phyloP scores from a whole-genome alignment of 1,139 yeast genomes.

The Spathaspora sp. region DNA sequence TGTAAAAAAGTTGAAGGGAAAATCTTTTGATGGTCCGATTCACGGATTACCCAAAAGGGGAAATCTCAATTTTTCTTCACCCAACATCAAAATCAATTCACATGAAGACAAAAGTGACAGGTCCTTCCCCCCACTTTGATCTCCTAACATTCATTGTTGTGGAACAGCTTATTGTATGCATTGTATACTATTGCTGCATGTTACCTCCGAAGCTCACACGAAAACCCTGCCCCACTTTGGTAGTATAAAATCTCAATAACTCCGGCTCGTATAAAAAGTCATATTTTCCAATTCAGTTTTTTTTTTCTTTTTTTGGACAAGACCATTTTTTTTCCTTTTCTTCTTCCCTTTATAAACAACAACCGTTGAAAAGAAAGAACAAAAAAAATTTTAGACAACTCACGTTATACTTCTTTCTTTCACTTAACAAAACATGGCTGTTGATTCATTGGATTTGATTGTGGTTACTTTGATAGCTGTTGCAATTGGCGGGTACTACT shows the following conservation, averaged over 20 bases:
- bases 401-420: neutral
- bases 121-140: neutral
- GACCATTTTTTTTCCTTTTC: no score
- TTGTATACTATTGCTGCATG: neutral
- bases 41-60: neutral
- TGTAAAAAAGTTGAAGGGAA: no score
- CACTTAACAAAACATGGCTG: constrained; percentile 30
- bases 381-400: no score
- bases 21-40: neutral
- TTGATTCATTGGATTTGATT: constrained; percentile 70
- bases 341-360: neutral
- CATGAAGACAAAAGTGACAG: neutral
- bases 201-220: neutral
- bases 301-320: neutral
- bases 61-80: neutral
- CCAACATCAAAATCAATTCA: neutral
- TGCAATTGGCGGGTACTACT: constrained; percentile 65
- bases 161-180: no score
- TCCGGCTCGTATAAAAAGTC: constrained; percentile 1
- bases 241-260: no score
- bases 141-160: no score
- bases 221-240: no score
- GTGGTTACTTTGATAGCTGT: constrained; percentile 65
- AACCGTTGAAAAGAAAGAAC: neutral
- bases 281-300: no score